Evolutionary conservation across 768 basidiomycete species (phyloP), one percentile per base, ranked within the genome.

Genomic region (Auricularia cornea): DNA sequence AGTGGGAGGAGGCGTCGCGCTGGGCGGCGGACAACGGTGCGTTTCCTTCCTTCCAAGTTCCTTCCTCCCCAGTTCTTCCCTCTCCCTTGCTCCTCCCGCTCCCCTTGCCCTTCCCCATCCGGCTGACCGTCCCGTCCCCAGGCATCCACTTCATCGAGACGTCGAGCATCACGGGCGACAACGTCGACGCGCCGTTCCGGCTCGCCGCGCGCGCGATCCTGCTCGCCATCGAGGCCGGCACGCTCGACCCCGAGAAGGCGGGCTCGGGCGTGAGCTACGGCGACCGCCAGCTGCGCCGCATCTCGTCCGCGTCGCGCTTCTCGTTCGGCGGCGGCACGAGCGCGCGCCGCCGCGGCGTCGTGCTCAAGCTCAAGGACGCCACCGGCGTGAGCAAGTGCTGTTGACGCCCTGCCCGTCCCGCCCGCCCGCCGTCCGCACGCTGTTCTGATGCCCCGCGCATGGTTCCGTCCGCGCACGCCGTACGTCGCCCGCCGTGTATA

Each of bases 241-340:
- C 80, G 18, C 81, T 98, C 41, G 93, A 98, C 74, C 96, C 96
- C 48, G 95, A 98, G 76, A 90, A 91, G 71, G 85, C 92, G 18
- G 96, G 94, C 1, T 94, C 92, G 65, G 97, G 97, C 26, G 94
- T 99, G 54, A 93, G 90, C 70, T 99, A 97, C 71, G 97, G 97
- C 10, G 97, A 98, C 73, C 83, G 97, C 64, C 90, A 94, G 28
- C 79, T 98, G 33, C 83, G 94, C 63, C 82, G 96, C 69, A 92
- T 98, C 33, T 94, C 89, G 66, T 92, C 90, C 72, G 90, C 89
- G n/a, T 92, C 90, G 70, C 85, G 90, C 62, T 77, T 94, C 69
- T 92, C 91, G 72, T 91, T 92, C 72, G 90, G 90, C 18, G 91
- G 89, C 70, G 54, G 54, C 28, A 57, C 54, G 12, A 57, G 54